phyloP scores from a whole-genome alignment of 352 stramenopile species.

The Globisporangium sylvaticum region DNA sequence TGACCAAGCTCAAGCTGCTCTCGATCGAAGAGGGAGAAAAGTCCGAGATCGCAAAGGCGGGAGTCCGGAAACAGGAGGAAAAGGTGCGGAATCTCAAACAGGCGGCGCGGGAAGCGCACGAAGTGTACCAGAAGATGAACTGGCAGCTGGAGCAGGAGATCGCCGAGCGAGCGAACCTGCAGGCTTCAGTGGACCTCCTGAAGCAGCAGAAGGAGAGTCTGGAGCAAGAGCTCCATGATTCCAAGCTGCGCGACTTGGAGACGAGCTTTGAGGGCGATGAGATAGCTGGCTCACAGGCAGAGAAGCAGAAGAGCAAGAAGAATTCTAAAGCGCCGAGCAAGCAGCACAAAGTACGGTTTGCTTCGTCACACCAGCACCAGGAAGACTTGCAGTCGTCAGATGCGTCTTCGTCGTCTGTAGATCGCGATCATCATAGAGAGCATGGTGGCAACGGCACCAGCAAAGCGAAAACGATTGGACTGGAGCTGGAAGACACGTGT shows the following conservation, averaged over 20 bases:
- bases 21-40: conserved; percentile 53
- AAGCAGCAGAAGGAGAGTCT: conserved; percentile 33
- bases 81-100: conserved; percentile 59
- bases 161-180: conserved; percentile 36
- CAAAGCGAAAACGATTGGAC: background rate
- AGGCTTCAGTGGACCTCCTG: conserved; percentile 37
- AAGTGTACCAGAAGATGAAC: conserved; percentile 51
- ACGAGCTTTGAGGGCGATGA: conserved; percentile 28
- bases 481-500: conserved; percentile 9
- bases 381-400: background rate
- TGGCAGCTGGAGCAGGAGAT: conserved; percentile 56
- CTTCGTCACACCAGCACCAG: background rate
- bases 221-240: conserved; percentile 34
- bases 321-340: background rate
- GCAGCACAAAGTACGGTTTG: conserved; percentile 10
- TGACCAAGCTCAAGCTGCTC: conserved; percentile 30
- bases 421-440: background rate
- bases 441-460: background rate
- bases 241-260: conserved; percentile 41
- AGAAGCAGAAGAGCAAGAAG: background rate
- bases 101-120: conserved; percentile 50
- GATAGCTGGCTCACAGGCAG: background rate
- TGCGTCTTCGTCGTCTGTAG: background rate
- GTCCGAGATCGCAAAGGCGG: conserved; percentile 32
- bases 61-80: conserved; percentile 40